phyloP scores from a whole-genome alignment of 148 eudicot genomes.

The Dysphania ambrosioides region DNA sequence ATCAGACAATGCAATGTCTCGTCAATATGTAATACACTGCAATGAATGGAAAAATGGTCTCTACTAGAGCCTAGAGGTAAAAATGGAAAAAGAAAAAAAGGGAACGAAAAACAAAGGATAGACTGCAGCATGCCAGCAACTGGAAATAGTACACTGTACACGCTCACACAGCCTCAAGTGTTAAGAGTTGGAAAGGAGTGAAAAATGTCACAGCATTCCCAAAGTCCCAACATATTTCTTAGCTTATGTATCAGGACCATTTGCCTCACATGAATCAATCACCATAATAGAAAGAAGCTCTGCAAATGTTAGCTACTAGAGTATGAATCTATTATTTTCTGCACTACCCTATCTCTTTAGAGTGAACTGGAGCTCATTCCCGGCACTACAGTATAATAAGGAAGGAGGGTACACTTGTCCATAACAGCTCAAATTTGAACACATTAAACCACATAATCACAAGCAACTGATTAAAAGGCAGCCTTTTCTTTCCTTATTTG shows the following conservation, averaged over 20 bases:
- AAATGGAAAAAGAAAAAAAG: too few species aligned
- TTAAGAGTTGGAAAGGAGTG: neutral
- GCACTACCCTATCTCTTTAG: neutral
- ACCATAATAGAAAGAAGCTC: neutral
- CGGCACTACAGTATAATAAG: neutral
- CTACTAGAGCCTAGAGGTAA: too few species aligned
- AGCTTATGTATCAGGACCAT: neutral
- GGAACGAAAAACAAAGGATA: neutral
- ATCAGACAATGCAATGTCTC: neutral
- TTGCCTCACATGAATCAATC: neutral
- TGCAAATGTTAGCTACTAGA: neutral
- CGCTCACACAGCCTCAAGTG: neutral
- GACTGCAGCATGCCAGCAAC: neutral
- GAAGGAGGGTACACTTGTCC: neutral
- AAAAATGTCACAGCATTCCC: neutral
- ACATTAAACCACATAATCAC: neutral
- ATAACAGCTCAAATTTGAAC: neutral
- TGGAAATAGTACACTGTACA: neutral
- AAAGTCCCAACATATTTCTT: neutral
- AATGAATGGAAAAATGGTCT: neutral
- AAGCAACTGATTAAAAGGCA: neutral
- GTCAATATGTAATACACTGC: neutral
- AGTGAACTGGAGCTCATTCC: neutral
- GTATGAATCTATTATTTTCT: neutral
- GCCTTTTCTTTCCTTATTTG: neutral